Evolutionary conservation across 768 basidiomycete species (phyloP).

Genomic region (Kwoniella dendrophila): DNA sequence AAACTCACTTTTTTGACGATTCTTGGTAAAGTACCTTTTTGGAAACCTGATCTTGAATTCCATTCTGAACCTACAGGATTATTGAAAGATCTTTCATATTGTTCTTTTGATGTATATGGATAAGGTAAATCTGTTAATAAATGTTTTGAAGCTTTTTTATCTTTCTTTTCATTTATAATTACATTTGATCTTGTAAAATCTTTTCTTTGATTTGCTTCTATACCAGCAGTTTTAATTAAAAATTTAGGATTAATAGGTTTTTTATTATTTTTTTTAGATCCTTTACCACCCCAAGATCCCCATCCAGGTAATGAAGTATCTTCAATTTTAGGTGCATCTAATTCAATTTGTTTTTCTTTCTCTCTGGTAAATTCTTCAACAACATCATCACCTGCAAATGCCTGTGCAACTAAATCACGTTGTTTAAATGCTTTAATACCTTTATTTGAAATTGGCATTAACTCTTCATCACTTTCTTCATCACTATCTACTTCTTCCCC

Average conservation of each 20-base stretch:
- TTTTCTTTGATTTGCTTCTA: constrained; percentile 75
- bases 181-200: constrained; percentile 84
- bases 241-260: constrained; percentile 65
- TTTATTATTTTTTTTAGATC: constrained; percentile 65
- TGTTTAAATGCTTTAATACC: constrained; percentile 77
- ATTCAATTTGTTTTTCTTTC: constrained; percentile 78
- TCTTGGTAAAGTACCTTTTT: constrained; percentile 73
- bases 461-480: constrained; percentile 60
- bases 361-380: constrained; percentile 86
- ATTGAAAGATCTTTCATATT: constrained; percentile 83
- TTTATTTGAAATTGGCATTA: constrained; percentile 44
- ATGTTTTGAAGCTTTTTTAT: constrained; percentile 90
- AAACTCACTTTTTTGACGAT: constrained; percentile 78
- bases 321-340: constrained; percentile 81
- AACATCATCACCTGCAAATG: constrained; percentile 97
- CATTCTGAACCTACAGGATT: constrained; percentile 85
- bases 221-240: constrained; percentile 78
- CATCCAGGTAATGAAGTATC: constrained; percentile 93
- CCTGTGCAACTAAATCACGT: constrained; percentile 85
- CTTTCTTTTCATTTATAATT: constrained; percentile 93
- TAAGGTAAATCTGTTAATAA: constrained; percentile 87
- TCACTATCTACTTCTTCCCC: constrained; percentile 61
- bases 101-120: constrained; percentile 90
- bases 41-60: constrained; percentile 72
- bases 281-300: constrained; percentile 91